Base-by-base conservation (phyloP, 192 early-diverging fungal species). In the Linnemannia zychae region DNA sequence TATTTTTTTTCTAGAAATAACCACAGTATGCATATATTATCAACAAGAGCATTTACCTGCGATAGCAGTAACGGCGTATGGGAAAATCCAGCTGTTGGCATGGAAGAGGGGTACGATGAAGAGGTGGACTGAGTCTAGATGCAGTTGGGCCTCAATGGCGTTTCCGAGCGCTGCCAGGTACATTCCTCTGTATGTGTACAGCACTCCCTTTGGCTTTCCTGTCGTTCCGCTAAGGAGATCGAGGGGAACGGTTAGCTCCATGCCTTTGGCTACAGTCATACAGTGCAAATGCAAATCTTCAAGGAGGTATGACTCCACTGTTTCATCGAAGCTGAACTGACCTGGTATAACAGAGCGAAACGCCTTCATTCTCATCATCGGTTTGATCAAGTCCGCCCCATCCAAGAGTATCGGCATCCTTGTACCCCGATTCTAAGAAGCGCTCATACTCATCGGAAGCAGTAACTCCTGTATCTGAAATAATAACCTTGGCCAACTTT, bases 81-180 rank as follows among this genome's bases (percentile, higher is more conserved):
- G 83, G 70, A 79, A 85, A 44, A 85, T 85, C 83, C 83, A 85
- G 33, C 74, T 76, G 77, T 87, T 90, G 52, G 89, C 91, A 76
- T 93, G 92, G 67, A 93, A 93, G 87, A 92, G 89, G 4, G 92
- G 92, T 4, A 92, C 74, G 28, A 88, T 81, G 80, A 88, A 92
- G 37, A 93, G 74, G 72, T 87, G 91, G 22, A 90, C 90, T 38
- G 87, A 88, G 18, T 91, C 84, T 17, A 84, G 75, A 22, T 46
- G 88, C 68, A 93, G 53, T 48, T 84, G 67, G 28, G 84, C 83
- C 60, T 91, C 89, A 46, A 93, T 77, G 4, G 71, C 68, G 37
- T 88, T 75, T n/a, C 82, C 80, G 11, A 93, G 74, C 11, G 91
- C 78, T 44, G 84, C 71, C 28, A 93, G 72, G 66, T 93, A 93